phyloP scores from a whole-genome alignment of 2,329 filamentous ascomycete genomes.

The Colletotrichum abscissum region DNA sequence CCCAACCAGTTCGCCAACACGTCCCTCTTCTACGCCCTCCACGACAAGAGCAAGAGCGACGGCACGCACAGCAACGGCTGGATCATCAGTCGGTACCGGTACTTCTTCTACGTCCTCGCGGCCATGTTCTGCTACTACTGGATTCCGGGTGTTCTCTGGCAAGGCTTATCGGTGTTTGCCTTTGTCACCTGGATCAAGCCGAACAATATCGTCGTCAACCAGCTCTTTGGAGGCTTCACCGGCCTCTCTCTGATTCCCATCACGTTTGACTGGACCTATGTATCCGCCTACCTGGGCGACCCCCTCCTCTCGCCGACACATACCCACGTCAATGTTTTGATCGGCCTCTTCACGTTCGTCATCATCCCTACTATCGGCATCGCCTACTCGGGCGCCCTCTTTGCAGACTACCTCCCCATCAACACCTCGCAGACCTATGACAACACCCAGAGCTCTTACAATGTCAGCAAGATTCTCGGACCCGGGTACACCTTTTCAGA shows the following conservation, averaged over 20 bases:
- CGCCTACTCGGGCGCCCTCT: slow-evolving; percentile 56
- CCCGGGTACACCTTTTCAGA: slow-evolving; percentile 66
- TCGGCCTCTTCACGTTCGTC: slow-evolving; percentile 20
- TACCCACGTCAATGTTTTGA: slow-evolving; percentile 26
- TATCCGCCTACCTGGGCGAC: slow-evolving; percentile 53
- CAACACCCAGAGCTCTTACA: slow-evolving; percentile 64
- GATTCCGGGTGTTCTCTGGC: slow-evolving; percentile 62
- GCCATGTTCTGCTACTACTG: slow-evolving; percentile 64
- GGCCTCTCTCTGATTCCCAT: slow-evolving; percentile 71
- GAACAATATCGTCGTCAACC: slow-evolving; percentile 67
- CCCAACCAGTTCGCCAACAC: slow-evolving; percentile 61
- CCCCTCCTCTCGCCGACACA: slow-evolving; percentile 40
- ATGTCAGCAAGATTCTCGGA: slow-evolving; percentile 64
- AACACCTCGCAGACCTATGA: slow-evolving; percentile 66
- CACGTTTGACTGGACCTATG: slow-evolving; percentile 64
- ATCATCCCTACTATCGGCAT: slow-evolving; percentile 53
- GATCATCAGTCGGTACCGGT: slow-evolving; percentile 45
- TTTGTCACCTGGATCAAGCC: slow-evolving; percentile 72
- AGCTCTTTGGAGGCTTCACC: slow-evolving; percentile 68
- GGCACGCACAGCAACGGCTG: slow-evolving; percentile 55
- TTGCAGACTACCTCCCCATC: slow-evolving; percentile 66
- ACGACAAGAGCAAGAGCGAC: slow-evolving; percentile 53
- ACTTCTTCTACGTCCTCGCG: slow-evolving; percentile 53
- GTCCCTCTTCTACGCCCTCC: slow-evolving; percentile 57
- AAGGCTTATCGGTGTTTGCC: slow-evolving; percentile 61